These are phyloP conservation scores for Elaeis oleifera DNA, from an alignment of 202 grass and related monocot genomes.

Conservation along the genomic window DNA sequence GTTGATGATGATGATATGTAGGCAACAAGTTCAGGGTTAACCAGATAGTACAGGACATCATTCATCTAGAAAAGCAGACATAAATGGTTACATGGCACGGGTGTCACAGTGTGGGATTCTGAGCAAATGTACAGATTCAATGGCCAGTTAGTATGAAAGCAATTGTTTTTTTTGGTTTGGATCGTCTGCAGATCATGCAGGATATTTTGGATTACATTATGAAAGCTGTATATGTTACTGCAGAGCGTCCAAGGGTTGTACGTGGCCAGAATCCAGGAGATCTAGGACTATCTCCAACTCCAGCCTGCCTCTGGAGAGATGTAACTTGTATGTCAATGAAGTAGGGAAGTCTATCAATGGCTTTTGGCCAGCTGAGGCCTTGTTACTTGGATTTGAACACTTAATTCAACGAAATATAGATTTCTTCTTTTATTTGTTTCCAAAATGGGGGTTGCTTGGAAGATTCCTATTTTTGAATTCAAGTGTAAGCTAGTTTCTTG, in stretches of 20 bases:
- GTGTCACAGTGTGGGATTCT: not conserved
- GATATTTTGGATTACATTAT: slow-evolving; percentile 10
- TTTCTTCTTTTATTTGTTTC: no score
- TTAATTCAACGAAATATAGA: no score
- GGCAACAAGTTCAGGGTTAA: slow-evolving; percentile 30
- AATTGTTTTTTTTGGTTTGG: not conserved
- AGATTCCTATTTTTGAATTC: no score
- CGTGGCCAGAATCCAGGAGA: not conserved
- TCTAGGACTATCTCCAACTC: not conserved
- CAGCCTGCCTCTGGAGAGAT: no score
- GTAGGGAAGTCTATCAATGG: no score
- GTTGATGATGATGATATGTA: slow-evolving; percentile 41
- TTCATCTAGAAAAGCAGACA: not conserved
- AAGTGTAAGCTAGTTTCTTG: no score
- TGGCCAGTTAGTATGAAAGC: slow-evolving; percentile 8
- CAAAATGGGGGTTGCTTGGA: no score
- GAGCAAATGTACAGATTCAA: slow-evolving; percentile 56
- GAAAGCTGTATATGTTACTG: slow-evolving; percentile 28
- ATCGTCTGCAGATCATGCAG: slow-evolving; percentile 24
- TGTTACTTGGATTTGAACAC: no score
- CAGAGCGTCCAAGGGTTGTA: slow-evolving; percentile 21
- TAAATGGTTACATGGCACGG: not conserved
- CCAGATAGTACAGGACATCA: slow-evolving; percentile 26
- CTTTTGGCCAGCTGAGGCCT: no score
- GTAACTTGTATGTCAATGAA: no score